Evolutionary conservation across 78 protist species (phyloP).

Genomic region (Andalucia godoyi): DNA sequence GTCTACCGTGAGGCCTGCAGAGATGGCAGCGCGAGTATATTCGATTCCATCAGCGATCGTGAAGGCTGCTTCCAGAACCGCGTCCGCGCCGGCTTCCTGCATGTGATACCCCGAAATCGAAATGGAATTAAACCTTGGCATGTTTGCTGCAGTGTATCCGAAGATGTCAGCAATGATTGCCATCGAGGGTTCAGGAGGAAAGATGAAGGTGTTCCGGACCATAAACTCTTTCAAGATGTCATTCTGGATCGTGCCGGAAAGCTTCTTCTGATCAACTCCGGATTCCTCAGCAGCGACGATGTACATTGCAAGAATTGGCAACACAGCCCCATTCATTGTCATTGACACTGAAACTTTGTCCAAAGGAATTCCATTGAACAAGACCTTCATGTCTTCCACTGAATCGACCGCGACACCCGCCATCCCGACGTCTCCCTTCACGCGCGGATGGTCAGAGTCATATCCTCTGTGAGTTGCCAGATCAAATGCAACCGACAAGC

Average conservation of each 20-base stretch:
- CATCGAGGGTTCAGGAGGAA: constrained; percentile 93
- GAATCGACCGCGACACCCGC: constrained; percentile 96
- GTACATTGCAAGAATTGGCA: constrained; percentile 91
- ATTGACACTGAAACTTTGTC: constrained; percentile 78
- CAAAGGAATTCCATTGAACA: constrained; percentile 65
- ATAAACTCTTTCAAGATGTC: constrained; percentile 91
- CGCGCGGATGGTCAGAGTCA: constrained; percentile 90
- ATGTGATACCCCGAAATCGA: constrained; percentile 94
- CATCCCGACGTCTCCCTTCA: constrained; percentile 94
- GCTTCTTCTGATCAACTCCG: constrained; percentile 65
- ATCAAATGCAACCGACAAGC: constrained; percentile 94
- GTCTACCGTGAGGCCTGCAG: constrained; percentile 68
- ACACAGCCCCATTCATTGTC: constrained; percentile 99
- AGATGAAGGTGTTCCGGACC: constrained; percentile 94
- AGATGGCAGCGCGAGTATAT: constrained; percentile 38
- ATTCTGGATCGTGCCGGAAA: constrained; percentile 94
- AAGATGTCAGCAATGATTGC: constrained; percentile 85
- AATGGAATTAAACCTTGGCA: constrained; percentile 93
- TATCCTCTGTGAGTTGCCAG: constrained; percentile 96
- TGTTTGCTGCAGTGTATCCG: constrained; percentile 69
- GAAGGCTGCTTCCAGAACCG: constrained; percentile 84
- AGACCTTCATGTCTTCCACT: constrained; percentile 86
- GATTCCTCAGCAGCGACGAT: constrained; percentile 80
- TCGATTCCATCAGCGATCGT: constrained; percentile 94
- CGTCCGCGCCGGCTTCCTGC: constrained; percentile 96